Percentiles rank a stretch among this genome's conserved stretches.
Evolutionary conservation across 2,329 filamentous ascomycete species (phyloP).

Genomic region (Pleoardoris graminearum): DNA sequence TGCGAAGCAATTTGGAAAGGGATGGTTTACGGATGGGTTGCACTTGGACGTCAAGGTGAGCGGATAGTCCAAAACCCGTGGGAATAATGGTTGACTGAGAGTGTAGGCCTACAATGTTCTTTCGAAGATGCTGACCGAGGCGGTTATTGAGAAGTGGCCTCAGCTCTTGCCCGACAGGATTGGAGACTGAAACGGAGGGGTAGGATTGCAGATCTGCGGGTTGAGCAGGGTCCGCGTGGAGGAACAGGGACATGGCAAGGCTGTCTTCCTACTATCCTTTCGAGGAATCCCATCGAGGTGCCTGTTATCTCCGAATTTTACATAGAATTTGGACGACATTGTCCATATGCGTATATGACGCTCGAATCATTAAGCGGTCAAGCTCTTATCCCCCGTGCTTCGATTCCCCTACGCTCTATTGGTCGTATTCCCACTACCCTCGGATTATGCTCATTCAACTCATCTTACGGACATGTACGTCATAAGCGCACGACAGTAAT

Average conservation of each 20-base stretch:
- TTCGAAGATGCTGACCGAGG: conserved; percentile 24
- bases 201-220: neutral
- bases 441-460: no score
- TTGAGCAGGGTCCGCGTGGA: neutral
- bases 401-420: no score
- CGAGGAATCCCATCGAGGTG: no score
- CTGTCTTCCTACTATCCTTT: no score
- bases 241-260: no score
- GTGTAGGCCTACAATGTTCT: conserved; percentile 34
- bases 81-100: conserved; percentile 1
- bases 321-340: no score
- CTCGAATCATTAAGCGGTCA: no score
- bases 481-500: no score
- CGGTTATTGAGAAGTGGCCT: conserved; percentile 36
- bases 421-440: no score
- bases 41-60: conserved; percentile 40
- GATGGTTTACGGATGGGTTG: conserved; percentile 46
- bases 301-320: no score
- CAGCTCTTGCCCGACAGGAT: conserved; percentile 30
- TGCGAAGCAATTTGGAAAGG: conserved; percentile 35
- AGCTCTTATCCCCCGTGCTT: no score
- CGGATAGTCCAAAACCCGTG: neutral
- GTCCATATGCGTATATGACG: no score
- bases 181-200: conserved; percentile 3
- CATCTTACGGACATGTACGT: neutral